Base-by-base conservation (phyloP, 1,284 basidiomycete species). In the Phlebopus sp. region DNA sequence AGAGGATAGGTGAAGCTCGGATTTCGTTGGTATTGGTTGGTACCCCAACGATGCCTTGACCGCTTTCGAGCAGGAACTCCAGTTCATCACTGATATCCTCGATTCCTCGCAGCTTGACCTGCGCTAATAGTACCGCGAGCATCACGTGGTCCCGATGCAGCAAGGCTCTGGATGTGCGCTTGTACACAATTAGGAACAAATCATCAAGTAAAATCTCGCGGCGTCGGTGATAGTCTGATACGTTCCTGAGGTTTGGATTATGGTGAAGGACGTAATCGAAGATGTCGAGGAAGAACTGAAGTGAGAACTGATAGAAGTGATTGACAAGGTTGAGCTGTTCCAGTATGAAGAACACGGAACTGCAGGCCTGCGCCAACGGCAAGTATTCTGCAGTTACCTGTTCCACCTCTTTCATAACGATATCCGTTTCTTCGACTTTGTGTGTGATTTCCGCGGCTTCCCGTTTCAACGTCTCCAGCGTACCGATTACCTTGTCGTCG, bases 251-350 rank as follows among this genome's bases (percentile, higher is more conserved):
- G 65, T 93, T 89, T 7, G 94, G 92, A 66, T 98, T 98, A 59
- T 90, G 86, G 54, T 89, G 86, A 7, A 99, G 79, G 47, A 98
- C 84, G 58, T 89, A 92, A 72, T 98, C 92, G 70, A 99, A 99
- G 59, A 99, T 96, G 66, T 97, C 94, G 52, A 98, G 82, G 86
- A 99, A 99, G 77, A 97, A 98, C 36, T 81, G 86, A 44, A 99
- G 79, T 1, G 96, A 98, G 77, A 99, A 99, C 67, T 98, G 93
- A 67, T 99, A 99, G 74, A 99, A 99, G 71, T 98, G 96, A 63
- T 97, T 93, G 71, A 98, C 83, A 44, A 90, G 77, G 60, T 93
- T 88, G 42, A 99, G 79, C 63, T 97, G 95, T 63, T 98, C 95
- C 54, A 99, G 77, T 47, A 97, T 89, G 71, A 99, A 99, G 81